Evolutionary conservation across 2,329 filamentous ascomycete genomes (phyloP).

Genomic region (Dactylonectria macrodidyma): DNA sequence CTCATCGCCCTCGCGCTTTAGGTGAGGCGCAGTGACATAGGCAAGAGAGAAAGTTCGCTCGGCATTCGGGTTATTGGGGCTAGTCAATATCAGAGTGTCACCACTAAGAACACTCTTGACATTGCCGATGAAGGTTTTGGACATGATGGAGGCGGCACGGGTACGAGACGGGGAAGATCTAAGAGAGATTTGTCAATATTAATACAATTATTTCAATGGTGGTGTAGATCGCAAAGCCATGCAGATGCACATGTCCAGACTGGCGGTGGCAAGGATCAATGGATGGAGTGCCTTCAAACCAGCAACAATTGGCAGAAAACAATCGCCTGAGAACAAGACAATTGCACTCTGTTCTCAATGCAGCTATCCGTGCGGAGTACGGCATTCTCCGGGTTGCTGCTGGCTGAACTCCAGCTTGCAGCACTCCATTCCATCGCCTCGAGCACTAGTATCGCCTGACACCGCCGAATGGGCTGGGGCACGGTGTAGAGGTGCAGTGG

Average conservation of each 20-base stretch:
- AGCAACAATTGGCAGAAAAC: background rate
- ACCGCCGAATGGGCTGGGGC: constrained; percentile 36
- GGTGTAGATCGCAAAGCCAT: background rate
- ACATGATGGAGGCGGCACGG: constrained; percentile 57
- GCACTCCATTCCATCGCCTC: constrained; percentile 21
- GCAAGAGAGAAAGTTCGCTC: constrained; percentile 93
- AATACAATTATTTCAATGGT: constrained; percentile 28
- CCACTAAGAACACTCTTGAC: constrained; percentile 97
- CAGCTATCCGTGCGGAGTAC: background rate
- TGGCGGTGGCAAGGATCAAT: background rate
- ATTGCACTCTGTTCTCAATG: background rate
- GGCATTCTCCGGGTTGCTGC: constrained; percentile 2
- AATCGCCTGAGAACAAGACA: background rate
- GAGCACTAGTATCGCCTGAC: constrained; percentile 25
- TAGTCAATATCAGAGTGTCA: constrained; percentile 89
- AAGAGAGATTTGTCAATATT: constrained; percentile 26
- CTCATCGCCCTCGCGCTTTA: constrained; percentile 93
- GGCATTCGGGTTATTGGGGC: constrained; percentile 83
- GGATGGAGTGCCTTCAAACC: background rate
- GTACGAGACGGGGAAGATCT: constrained; percentile 43
- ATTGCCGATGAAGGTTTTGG: constrained; percentile 74
- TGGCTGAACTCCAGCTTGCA: constrained; percentile 34
- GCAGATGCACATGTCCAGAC: background rate
- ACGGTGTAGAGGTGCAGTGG: constrained; percentile 6
- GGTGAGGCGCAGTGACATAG: constrained; percentile 89